Percentiles rank a stretch among this genome's conserved stretches.
phyloP scores from a whole-genome alignment of 192 early-diverging fungal genomes.

The Rhizoclosmatium sp. region DNA sequence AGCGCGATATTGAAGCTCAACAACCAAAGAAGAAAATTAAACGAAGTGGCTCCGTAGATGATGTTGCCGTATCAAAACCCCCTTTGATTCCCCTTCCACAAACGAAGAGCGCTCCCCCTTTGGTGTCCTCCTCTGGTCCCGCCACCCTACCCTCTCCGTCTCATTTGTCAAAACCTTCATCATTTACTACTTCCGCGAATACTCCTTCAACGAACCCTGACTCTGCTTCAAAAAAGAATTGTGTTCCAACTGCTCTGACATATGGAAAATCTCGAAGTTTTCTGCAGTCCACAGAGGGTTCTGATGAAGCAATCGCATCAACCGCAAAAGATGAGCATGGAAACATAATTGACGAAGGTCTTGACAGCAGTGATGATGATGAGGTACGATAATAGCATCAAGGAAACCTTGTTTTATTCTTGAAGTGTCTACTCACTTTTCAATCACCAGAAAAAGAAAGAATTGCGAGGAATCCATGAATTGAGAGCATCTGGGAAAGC shows the following conservation, averaged over 20 bases:
- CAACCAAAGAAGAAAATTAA: neutral
- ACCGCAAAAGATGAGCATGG: neutral
- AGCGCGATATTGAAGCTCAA: neutral
- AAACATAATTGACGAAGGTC: constrained; percentile 18
- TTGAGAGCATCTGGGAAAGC: constrained; percentile 34
- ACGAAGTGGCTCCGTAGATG: neutral
- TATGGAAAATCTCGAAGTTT: constrained; percentile 33
- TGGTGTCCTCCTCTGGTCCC: neutral
- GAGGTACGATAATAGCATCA: constrained; percentile 7
- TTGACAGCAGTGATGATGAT: constrained; percentile 29
- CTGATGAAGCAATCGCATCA: neutral
- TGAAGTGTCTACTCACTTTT: neutral
- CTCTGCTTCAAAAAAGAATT: constrained; percentile 5
- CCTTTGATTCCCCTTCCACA: neutral
- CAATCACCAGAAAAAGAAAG: constrained; percentile 29
- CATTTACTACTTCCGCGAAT: neutral
- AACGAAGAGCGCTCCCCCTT: neutral
- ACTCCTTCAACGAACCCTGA: neutral
- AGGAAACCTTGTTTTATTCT: neutral
- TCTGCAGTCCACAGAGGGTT: neutral
- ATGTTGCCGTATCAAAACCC: neutral
- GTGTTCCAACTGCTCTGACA: constrained; percentile 1
- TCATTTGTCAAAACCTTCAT: neutral
- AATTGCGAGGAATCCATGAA: constrained; percentile 28
- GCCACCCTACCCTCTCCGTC: neutral